Evolutionary conservation across 1,139 yeast genomes (phyloP).

Genomic region (Yamadazyma dendronema): DNA sequence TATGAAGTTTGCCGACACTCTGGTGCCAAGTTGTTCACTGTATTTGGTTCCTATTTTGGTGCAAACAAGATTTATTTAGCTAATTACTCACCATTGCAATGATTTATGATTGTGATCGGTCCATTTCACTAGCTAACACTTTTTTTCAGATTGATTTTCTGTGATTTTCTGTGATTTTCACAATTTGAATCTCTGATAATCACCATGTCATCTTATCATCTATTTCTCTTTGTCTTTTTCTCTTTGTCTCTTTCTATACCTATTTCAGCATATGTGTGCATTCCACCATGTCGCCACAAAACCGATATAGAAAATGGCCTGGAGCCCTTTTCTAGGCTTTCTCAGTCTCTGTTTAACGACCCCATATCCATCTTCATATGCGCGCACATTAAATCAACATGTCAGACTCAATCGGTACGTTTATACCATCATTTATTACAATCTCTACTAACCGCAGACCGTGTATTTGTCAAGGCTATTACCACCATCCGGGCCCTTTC

Average conservation of each 20-base stretch:
- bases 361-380: too few species aligned
- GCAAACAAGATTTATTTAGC: conserved; percentile 82
- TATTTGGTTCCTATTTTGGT: conserved; percentile 92
- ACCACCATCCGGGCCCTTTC: conserved; percentile 74
- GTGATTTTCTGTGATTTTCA: too few species aligned
- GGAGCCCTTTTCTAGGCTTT: too few species aligned
- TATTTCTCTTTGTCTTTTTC: too few species aligned
- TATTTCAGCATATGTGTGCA: too few species aligned
- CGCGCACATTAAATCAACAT: conserved; percentile 1
- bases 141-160: conserved; percentile 6
- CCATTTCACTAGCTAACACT: conserved; percentile 58
- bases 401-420: conserved; percentile 14
- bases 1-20: conserved; percentile 85
- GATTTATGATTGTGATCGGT: conserved; percentile 51
- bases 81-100: conserved; percentile 70
- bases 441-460: conserved; percentile 43
- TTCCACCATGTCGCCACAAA: too few species aligned
- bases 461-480: conserved; percentile 79
- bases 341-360: too few species aligned
- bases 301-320: too few species aligned
- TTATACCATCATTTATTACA: neutral
- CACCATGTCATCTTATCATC: too few species aligned
- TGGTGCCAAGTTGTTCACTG: conserved; percentile 67
- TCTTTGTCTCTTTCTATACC: too few species aligned
- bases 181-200: too few species aligned